These are phyloP conservation scores for Globisporangium apiculatum DNA, from an alignment of 352 stramenopile species.

Conservation along the genomic window DNA sequence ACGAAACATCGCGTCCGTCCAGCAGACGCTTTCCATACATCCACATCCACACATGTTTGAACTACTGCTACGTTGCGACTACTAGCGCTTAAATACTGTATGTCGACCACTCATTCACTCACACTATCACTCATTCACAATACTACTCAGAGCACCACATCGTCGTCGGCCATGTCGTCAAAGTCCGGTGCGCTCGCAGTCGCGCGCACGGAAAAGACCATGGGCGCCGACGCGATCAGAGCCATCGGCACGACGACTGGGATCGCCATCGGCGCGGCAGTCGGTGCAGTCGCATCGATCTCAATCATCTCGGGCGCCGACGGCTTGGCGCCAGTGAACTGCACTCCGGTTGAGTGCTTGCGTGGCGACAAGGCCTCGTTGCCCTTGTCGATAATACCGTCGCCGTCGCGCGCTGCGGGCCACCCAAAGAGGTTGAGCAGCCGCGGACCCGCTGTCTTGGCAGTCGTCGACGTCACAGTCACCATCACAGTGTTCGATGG, in stretches of 20 bases:
- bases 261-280: conserved; percentile 10
- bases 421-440: conserved; percentile 37
- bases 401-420: conserved; percentile 31
- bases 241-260: conserved; percentile 2
- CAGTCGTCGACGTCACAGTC: conserved; percentile 16
- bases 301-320: conserved; percentile 13
- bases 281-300: conserved; percentile 3
- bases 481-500: conserved; percentile 11
- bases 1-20: too few relatives aligned
- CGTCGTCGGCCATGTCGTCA: conserved; percentile 14
- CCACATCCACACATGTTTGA: too few relatives aligned
- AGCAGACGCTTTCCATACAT: too few relatives aligned
- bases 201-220: conserved; percentile 11
- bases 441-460: neutral
- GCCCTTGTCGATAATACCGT: conserved; percentile 26
- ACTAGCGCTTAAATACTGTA: too few relatives aligned
- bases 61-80: too few relatives aligned
- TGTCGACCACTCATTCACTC: too few relatives aligned
- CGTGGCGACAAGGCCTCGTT: conserved; percentile 15
- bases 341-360: conserved; percentile 11
- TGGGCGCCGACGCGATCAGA: conserved; percentile 6
- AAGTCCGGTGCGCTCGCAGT: conserved; percentile 14
- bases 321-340: conserved; percentile 11
- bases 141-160: too few relatives aligned
- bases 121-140: too few relatives aligned